phyloP scores from a whole-genome alignment of 306 rosid genomes.

The Neltuma alba region DNA sequence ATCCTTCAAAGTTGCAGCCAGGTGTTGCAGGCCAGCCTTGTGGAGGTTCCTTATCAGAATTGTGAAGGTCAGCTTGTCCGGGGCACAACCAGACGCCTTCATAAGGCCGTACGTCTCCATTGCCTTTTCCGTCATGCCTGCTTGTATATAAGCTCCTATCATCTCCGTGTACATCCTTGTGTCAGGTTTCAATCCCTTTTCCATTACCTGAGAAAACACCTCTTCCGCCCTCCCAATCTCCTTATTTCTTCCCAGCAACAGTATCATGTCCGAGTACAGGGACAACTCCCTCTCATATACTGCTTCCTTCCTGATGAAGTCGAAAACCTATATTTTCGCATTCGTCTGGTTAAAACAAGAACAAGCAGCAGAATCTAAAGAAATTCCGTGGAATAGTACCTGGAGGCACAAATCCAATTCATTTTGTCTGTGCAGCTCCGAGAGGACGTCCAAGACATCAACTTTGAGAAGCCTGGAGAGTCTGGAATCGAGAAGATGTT shows the following conservation, averaged over 20 bases:
- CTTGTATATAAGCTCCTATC: conserved; percentile 72
- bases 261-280: conserved; percentile 64
- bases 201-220: conserved; percentile 43
- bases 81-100: conserved; percentile 67
- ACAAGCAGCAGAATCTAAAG: neutral
- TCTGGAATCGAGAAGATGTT: conserved; percentile 46
- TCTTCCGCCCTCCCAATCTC: conserved; percentile 61
- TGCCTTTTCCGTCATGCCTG: conserved; percentile 58
- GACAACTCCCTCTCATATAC: conserved; percentile 50
- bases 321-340: conserved; percentile 58
- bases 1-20: conserved; percentile 50
- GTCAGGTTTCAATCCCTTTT: conserved; percentile 59
- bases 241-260: conserved; percentile 62
- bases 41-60: conserved; percentile 60
- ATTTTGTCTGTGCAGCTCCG: conserved; percentile 62
- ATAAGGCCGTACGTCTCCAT: conserved; percentile 54
- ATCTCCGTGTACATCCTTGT: conserved; percentile 67
- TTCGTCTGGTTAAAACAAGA: neutral
- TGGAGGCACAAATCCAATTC: conserved; percentile 52
- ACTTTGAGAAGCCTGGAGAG: conserved; percentile 62
- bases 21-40: conserved; percentile 48
- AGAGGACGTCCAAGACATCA: conserved; percentile 56
- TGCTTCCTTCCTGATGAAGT: conserved; percentile 52
- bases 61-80: conserved; percentile 66
- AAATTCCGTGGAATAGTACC: conserved; percentile 27